Percentiles rank a stretch among this genome's conserved stretches.
phyloP scores from a whole-genome alignment of 805 yeast species.

The Torulaspora quercuum region DNA sequence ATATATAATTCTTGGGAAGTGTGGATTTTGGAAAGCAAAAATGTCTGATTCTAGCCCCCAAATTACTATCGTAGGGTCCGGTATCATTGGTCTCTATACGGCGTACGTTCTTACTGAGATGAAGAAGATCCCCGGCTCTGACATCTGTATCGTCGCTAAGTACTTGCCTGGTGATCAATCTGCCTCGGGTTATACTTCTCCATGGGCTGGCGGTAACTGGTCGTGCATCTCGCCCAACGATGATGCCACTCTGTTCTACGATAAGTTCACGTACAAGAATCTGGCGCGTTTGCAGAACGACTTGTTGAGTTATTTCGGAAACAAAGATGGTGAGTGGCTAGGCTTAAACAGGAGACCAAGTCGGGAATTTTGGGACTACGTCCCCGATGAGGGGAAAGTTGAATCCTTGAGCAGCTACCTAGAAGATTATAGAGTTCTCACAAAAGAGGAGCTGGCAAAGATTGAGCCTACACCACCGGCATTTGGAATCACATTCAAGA shows the following conservation, averaged over 20 bases:
- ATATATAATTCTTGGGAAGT: no score
- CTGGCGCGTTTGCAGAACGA: constrained; percentile 41
- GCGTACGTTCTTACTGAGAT: constrained; percentile 47
- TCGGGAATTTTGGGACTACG: constrained; percentile 56
- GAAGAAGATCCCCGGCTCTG: constrained; percentile 38
- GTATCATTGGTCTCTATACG: constrained; percentile 66
- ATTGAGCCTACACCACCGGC: constrained; percentile 46
- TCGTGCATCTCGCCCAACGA: constrained; percentile 61
- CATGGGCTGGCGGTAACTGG: constrained; percentile 73
- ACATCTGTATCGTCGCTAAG: constrained; percentile 60
- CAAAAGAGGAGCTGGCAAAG: constrained; percentile 34
- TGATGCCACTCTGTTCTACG: constrained; percentile 47
- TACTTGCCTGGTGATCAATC: constrained; percentile 77
- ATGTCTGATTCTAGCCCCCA: constrained; percentile 3
- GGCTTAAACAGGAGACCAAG: constrained; percentile 57
- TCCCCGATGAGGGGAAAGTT: constrained; percentile 47
- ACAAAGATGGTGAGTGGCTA: constrained; percentile 30
- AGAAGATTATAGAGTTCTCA: constrained; percentile 43
- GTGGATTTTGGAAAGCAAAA: neutral
- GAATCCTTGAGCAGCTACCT: constrained; percentile 48
- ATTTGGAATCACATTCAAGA: constrained; percentile 51
- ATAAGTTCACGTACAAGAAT: constrained; percentile 54
- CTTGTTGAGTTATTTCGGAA: constrained; percentile 47
- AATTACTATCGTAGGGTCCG: constrained; percentile 46
- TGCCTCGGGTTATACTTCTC: constrained; percentile 62